These are phyloP conservation scores for Fusarium coffeatum DNA, from an alignment of 2,329 filamentous ascomycete species.

Conservation along the genomic window DNA sequence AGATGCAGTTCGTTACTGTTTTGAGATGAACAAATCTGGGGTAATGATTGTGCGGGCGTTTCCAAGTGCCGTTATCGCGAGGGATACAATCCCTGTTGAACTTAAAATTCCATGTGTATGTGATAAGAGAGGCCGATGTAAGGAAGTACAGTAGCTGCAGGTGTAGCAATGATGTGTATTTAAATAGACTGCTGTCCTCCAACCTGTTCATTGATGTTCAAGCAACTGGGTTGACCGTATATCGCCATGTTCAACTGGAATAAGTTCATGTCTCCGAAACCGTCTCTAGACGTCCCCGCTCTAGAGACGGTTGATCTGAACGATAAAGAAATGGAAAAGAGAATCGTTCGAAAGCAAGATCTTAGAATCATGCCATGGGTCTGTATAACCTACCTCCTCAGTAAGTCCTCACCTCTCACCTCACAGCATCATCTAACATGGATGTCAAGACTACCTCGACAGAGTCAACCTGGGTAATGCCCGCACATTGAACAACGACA, in stretches of 20 bases:
- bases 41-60: constrained; percentile 20
- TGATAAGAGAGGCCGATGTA: background rate
- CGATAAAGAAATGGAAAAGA: constrained; percentile 51
- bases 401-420: constrained; percentile 19
- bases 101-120: background rate
- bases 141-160: background rate
- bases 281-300: constrained; percentile 50
- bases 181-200: constrained; percentile 25
- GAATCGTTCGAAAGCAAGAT: constrained; percentile 51
- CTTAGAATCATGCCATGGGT: constrained; percentile 51
- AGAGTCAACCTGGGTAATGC: constrained; percentile 52
- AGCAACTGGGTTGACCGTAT: no score
- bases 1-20: constrained; percentile 14
- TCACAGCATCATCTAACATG: background rate
- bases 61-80: constrained; percentile 32
- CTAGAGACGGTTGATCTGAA: constrained; percentile 51
- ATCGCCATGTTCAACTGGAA: constrained; percentile 43
- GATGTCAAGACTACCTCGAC: constrained; percentile 42
- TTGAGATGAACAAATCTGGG: constrained; percentile 26
- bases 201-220: no score
- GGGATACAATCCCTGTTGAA: constrained; percentile 3
- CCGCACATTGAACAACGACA: constrained; percentile 51
- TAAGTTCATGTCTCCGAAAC: constrained; percentile 38
- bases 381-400: constrained; percentile 49
- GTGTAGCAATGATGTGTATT: constrained; percentile 1